phyloP scores from a whole-genome alignment of 139 green algal species.

The Coccomyxa sp. region DNA sequence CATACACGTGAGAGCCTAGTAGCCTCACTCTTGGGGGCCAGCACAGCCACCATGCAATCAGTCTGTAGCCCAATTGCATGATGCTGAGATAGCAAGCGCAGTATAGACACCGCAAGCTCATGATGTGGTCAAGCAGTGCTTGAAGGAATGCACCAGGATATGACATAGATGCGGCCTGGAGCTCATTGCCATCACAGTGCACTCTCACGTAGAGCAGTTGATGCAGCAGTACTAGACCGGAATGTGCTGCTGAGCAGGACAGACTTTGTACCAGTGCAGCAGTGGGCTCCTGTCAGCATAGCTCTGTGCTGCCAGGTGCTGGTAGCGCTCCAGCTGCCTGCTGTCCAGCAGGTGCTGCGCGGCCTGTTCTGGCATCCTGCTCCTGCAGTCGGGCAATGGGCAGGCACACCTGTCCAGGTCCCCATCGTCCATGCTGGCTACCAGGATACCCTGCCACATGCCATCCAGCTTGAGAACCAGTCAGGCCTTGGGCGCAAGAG shows the following conservation, averaged over 20 bases:
- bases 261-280: slow-evolving; percentile 22
- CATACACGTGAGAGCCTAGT: background rate
- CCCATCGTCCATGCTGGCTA: slow-evolving; percentile 1
- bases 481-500: too few species aligned
- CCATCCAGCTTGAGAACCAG: too few species aligned
- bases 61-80: background rate
- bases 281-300: slow-evolving; percentile 11
- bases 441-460: slow-evolving; percentile 16
- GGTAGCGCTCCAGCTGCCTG: background rate
- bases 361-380: slow-evolving; percentile 1
- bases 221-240: too few species aligned
- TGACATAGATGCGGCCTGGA: background rate
- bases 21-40: background rate
- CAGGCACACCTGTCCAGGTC: slow-evolving; percentile 10
- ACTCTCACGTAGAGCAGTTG: background rate
- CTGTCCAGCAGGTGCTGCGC: slow-evolving; percentile 10
- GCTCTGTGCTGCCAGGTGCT: slow-evolving; percentile 16
- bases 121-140: background rate
- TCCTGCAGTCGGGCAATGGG: slow-evolving; percentile 17
- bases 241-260: too few species aligned
- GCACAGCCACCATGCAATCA: background rate
- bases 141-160: background rate
- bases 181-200: background rate
- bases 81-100: background rate
- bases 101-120: background rate